Evolutionary conservation across 2,329 filamentous ascomycete species (phyloP).

Genomic region (Exophiala viscosa): DNA sequence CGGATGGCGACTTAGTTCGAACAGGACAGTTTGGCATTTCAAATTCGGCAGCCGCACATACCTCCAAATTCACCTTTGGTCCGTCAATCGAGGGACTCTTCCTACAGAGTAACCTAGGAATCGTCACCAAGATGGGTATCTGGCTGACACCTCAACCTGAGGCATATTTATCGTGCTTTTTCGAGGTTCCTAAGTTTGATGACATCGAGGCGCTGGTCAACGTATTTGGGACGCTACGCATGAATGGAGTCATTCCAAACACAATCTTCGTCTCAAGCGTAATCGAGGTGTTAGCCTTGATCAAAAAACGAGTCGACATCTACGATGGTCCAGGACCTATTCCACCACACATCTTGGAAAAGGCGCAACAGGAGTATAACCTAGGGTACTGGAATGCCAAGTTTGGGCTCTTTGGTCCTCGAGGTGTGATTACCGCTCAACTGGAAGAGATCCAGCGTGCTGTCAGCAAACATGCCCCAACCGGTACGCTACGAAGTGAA

Average conservation of each 20-base stretch:
- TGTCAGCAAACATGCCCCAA: not conserved
- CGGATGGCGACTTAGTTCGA: conserved; percentile 36
- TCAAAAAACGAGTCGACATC: not conserved
- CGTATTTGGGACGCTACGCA: not conserved
- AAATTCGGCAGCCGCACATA: not conserved
- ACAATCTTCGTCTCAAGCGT: not conserved
- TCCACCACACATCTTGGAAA: not conserved
- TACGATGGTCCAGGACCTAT: not conserved
- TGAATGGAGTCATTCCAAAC: not conserved
- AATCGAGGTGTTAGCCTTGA: not conserved
- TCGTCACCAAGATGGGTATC: conserved; percentile 25
- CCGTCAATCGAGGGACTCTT: conserved; percentile 14
- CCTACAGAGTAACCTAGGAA: conserved; percentile 21
- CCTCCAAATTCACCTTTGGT: conserved; percentile 4
- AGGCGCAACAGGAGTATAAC: not conserved
- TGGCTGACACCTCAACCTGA: conserved; percentile 23
- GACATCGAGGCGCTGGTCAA: not conserved
- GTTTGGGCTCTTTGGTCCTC: conserved; percentile 3
- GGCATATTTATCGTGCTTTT: conserved; percentile 30
- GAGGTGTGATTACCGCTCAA: not conserved
- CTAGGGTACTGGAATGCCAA: conserved; percentile 1
- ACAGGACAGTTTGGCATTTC: conserved; percentile 38
- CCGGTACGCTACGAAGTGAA: not conserved
- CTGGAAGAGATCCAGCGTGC: not conserved
- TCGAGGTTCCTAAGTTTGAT: conserved; percentile 29